phyloP scores from a whole-genome alignment of 805 yeast species.

The Suhomyces canberraensis region DNA sequence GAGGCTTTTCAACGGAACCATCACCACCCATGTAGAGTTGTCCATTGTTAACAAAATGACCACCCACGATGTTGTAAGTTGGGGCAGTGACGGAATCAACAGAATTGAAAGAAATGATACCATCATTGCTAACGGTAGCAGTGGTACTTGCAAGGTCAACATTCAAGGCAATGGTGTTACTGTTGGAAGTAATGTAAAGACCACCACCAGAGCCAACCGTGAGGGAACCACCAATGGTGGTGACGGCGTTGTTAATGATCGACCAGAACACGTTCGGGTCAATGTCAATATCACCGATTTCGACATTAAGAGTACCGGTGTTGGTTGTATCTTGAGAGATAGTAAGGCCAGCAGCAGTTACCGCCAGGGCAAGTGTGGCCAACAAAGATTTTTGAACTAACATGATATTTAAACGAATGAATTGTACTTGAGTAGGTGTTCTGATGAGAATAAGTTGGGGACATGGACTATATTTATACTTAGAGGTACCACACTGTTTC shows the following conservation, averaged over 20 bases:
- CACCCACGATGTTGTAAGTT: slow-evolving; percentile 8
- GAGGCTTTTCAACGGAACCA: slow-evolving; percentile 10
- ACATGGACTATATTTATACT: too few relatives aligned
- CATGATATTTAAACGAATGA: too few relatives aligned
- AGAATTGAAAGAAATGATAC: slow-evolving; percentile 18
- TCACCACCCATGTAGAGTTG: slow-evolving; percentile 13
- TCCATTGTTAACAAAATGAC: slow-evolving; percentile 16
- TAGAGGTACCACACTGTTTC: too few relatives aligned
- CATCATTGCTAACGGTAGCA: slow-evolving; percentile 14
- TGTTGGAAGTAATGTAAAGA: slow-evolving; percentile 14
- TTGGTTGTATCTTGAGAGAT: slow-evolving; percentile 14
- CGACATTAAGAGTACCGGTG: slow-evolving; percentile 15
- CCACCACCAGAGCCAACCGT: slow-evolving; percentile 15
- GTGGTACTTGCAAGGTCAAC: slow-evolving; percentile 10
- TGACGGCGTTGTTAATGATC: slow-evolving; percentile 12
- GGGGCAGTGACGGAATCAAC: slow-evolving; percentile 12
- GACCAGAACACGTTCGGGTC: slow-evolving; percentile 17
- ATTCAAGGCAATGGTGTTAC: slow-evolving; percentile 10
- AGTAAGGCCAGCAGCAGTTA: slow-evolving; percentile 1
- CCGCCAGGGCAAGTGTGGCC: slow-evolving; percentile 3
- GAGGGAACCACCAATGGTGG: slow-evolving; percentile 13
- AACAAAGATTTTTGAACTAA: background rate
- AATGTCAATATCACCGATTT: slow-evolving; percentile 17
- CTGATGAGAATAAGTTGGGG: too few relatives aligned
- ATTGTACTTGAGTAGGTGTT: too few relatives aligned